phyloP scores from a whole-genome alignment of 176 grass and related monocot species.

The Oryza nivara region DNA sequence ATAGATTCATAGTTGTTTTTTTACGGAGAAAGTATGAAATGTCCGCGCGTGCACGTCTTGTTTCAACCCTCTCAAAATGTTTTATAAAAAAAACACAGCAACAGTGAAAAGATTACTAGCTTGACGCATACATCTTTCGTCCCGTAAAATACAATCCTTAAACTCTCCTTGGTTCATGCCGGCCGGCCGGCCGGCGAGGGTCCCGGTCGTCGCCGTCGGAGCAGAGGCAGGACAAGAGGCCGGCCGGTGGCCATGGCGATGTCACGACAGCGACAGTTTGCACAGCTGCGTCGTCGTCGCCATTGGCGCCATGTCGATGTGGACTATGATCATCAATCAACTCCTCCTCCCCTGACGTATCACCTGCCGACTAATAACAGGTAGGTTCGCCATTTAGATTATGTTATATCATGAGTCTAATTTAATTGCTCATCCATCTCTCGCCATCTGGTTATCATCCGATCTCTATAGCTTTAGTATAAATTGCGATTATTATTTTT shows the following conservation, averaged over 20 bases:
- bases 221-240: background rate
- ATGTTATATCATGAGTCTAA: no score
- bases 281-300: background rate
- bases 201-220: constrained; percentile 9
- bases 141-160: background rate
- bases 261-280: constrained; percentile 11
- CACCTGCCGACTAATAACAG: constrained; percentile 42
- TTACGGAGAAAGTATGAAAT: no score
- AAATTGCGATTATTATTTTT: no score
- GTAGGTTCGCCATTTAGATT: constrained; percentile 32
- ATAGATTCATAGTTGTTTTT: no score
- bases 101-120: no score
- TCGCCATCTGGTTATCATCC: no score
- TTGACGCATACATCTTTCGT: no score
- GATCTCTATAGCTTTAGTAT: no score
- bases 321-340: background rate
- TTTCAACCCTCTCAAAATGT: no score
- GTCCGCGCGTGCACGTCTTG: no score
- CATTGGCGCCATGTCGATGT: background rate
- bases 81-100: no score
- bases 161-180: background rate
- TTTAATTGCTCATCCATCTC: no score
- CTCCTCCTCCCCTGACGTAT: background rate
- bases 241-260: background rate
- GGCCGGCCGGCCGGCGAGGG: background rate